Percentiles rank a stretch among this genome's conserved stretches.
These are phyloP conservation scores for Stylosanthes scabra DNA, from an alignment of 331 rosid genomes.

Conservation along the genomic window DNA sequence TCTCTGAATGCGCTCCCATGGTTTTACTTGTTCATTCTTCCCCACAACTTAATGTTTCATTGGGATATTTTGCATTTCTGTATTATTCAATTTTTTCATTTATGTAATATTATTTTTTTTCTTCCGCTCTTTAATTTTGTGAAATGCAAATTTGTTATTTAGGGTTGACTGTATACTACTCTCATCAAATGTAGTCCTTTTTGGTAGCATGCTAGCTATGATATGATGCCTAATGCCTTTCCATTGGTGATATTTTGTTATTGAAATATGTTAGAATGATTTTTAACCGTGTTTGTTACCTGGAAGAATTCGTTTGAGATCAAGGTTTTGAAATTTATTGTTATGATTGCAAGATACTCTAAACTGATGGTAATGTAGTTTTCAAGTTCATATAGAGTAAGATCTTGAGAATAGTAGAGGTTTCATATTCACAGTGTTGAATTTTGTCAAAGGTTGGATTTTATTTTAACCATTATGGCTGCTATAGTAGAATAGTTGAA, in stretches of 20 bases:
- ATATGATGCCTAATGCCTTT: conserved; percentile 7
- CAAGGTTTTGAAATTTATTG: conserved; percentile 18
- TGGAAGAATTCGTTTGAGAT: conserved; percentile 11
- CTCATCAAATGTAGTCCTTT: background rate
- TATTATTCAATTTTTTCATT: conserved; percentile 7
- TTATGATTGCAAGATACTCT: conserved; percentile 18
- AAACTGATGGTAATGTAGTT: conserved; percentile 7
- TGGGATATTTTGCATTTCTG: conserved; percentile 17
- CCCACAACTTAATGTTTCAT: conserved; percentile 14
- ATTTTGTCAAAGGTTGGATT: background rate
- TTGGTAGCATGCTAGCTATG: background rate
- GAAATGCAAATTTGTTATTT: background rate
- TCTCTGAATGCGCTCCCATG: background rate
- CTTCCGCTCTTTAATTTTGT: background rate
- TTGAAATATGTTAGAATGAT: conserved; percentile 1
- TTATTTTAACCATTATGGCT: conserved; percentile 4
- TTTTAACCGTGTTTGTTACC: background rate
- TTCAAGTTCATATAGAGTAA: background rate
- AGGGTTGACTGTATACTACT: conserved; percentile 8
- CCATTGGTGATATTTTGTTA: background rate
- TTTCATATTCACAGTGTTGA: conserved; percentile 5
- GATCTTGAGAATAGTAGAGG: background rate
- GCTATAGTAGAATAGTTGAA: background rate
- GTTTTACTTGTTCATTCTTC: conserved; percentile 11
- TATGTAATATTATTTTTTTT: background rate